These are phyloP conservation scores for Rosa chinensis DNA, from an alignment of 306 rosid genomes.

Conservation along the genomic window DNA sequence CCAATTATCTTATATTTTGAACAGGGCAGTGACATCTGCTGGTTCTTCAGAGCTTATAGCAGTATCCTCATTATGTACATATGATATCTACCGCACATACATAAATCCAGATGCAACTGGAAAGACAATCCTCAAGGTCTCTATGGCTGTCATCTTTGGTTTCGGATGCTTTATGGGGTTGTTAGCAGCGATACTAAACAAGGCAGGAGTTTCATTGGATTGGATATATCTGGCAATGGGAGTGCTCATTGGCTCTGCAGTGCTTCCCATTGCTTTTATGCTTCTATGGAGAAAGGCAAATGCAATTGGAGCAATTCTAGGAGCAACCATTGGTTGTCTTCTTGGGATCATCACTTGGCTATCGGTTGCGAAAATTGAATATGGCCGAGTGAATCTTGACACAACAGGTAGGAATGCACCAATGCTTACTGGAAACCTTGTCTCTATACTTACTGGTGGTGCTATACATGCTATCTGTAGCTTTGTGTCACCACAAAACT, in stretches of 20 bases:
- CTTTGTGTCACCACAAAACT: slow-evolving; percentile 74
- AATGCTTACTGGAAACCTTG: slow-evolving; percentile 92
- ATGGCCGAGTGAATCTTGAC: slow-evolving; percentile 65
- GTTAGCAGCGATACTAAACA: slow-evolving; percentile 75
- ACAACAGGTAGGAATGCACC: slow-evolving; percentile 91
- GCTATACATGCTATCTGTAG: slow-evolving; percentile 62
- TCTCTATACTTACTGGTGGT: slow-evolving; percentile 74
- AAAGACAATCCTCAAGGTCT: slow-evolving; percentile 69
- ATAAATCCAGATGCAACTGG: slow-evolving; percentile 81
- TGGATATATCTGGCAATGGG: slow-evolving; percentile 98
- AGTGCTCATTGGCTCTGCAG: slow-evolving; percentile 87
- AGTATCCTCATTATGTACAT: slow-evolving; percentile 84
- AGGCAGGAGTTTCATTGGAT: slow-evolving; percentile 79
- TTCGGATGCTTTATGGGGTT: slow-evolving; percentile 90
- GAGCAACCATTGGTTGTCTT: slow-evolving; percentile 67
- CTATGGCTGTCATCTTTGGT: slow-evolving; percentile 59
- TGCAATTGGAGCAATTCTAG: slow-evolving; percentile 79
- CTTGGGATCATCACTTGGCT: slow-evolving; percentile 79
- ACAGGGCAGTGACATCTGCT: slow-evolving; percentile 97
- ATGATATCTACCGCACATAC: slow-evolving; percentile 82
- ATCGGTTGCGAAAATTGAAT: slow-evolving; percentile 58
- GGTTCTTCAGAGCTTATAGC: slow-evolving; percentile 93
- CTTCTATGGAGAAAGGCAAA: slow-evolving; percentile 87
- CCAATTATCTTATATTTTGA: slow-evolving; percentile 8
- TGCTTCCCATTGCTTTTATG: slow-evolving; percentile 88